These are phyloP conservation scores for Rhynchospora tenuis DNA, from an alignment of 176 grass and related monocot species.

Conservation along the genomic window DNA sequence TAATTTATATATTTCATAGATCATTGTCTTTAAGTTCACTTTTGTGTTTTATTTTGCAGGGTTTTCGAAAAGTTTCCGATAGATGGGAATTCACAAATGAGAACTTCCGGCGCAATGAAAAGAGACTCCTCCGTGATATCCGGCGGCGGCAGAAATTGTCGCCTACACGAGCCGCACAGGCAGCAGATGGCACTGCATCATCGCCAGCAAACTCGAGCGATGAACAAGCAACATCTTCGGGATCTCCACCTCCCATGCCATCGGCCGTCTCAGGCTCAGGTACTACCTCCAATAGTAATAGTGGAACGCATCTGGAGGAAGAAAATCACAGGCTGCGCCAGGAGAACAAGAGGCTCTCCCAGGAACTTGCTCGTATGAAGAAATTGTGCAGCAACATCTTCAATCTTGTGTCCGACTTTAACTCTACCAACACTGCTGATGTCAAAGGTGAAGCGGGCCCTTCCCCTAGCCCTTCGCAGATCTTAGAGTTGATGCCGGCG, in stretches of 20 bases:
- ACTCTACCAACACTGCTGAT: constrained; percentile 16
- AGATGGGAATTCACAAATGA: constrained; percentile 91
- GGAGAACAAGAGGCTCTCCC: constrained; percentile 65
- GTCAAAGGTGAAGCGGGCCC: constrained; percentile 16
- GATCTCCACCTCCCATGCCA: not conserved
- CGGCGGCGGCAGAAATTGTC: constrained; percentile 44
- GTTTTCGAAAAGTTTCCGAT: constrained; percentile 69
- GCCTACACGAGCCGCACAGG: constrained; percentile 9
- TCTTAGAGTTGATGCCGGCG: not conserved
- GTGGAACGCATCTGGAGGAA: constrained; percentile 47
- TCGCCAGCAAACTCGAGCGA: constrained; percentile 61
- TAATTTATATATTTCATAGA: not conserved
- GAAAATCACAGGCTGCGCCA: constrained; percentile 65
- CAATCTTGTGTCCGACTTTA: constrained; percentile 43
- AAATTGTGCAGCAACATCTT: constrained; percentile 60
- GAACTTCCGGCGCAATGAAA: constrained; percentile 62
- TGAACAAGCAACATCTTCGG: constrained; percentile 42
- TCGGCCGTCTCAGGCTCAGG: not conserved
- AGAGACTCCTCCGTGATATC: constrained; percentile 56
- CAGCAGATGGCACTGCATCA: constrained; percentile 16
- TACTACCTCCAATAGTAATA: constrained; percentile 2
- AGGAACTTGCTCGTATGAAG: constrained; percentile 57
- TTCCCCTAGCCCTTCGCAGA: not conserved
- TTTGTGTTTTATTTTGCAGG: constrained; percentile 28
- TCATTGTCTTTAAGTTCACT: not conserved